These are phyloP conservation scores for Ophiostoma piceae DNA, from an alignment of 2,329 filamentous ascomycete species.

Conservation along the genomic window DNA sequence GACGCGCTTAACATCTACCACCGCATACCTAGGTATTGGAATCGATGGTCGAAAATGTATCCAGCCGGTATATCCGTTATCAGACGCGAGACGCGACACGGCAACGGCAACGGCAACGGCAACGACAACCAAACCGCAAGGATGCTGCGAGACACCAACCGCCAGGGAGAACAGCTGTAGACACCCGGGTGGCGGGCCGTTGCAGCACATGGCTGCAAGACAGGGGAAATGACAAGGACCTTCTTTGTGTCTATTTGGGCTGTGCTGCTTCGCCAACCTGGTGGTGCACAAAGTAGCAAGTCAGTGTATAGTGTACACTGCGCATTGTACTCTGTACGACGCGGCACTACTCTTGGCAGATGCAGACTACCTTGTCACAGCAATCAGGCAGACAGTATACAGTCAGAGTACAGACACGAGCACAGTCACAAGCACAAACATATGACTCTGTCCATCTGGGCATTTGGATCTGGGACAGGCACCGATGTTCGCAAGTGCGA, in stretches of 20 bases:
- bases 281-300: not conserved
- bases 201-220: slow-evolving; percentile 3
- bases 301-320: not conserved
- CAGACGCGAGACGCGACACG: not conserved
- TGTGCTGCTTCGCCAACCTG: not conserved
- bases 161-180: slow-evolving; percentile 6
- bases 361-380: not conserved
- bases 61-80: not conserved
- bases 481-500: not conserved
- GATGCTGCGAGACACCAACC: not conserved
- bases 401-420: not conserved
- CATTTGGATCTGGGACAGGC: too few relatives aligned
- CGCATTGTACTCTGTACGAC: not conserved
- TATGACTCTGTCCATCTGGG: not conserved
- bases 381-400: not conserved
- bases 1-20: not conserved
- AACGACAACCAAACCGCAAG: not conserved
- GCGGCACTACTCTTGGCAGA: not conserved
- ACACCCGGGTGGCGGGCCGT: slow-evolving; percentile 4
- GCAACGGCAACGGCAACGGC: not conserved
- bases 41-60: not conserved
- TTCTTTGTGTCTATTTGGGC: not conserved
- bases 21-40: too few relatives aligned
- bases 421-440: not conserved
- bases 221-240: not conserved